These are phyloP conservation scores for Fusarium xyrophilum DNA, from an alignment of 2,329 filamentous ascomycete species.

Conservation along the genomic window DNA sequence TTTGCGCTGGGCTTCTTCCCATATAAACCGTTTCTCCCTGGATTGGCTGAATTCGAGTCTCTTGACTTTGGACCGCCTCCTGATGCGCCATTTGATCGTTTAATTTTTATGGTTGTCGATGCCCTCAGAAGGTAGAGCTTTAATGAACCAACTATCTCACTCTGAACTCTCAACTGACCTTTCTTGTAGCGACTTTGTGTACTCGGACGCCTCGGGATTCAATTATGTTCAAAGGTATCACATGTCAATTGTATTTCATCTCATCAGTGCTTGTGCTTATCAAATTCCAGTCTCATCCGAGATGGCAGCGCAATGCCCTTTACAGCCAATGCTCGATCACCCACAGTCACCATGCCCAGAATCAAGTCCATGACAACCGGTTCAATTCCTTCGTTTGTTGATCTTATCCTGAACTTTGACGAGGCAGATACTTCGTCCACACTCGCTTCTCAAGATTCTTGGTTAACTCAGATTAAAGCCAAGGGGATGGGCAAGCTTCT, in stretches of 20 bases:
- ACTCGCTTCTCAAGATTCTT: slow-evolving; percentile 88
- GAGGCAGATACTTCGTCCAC: slow-evolving; percentile 92
- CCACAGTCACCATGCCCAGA: slow-evolving; percentile 97
- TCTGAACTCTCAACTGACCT: slow-evolving; percentile 33
- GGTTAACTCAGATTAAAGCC: slow-evolving; percentile 90
- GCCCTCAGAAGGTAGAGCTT: slow-evolving; percentile 77
- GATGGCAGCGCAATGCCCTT: slow-evolving; percentile 87
- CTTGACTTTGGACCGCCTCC: slow-evolving; percentile 63
- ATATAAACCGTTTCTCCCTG: slow-evolving; percentile 92
- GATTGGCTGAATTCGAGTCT: slow-evolving; percentile 73
- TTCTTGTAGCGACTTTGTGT: slow-evolving; percentile 84
- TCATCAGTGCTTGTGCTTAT: slow-evolving; percentile 8
- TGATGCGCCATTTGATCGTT: slow-evolving; percentile 78
- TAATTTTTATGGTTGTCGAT: slow-evolving; percentile 98
- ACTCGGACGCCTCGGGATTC: slow-evolving; percentile 80
- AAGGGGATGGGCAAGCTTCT: slow-evolving; percentile 76
- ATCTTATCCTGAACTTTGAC: slow-evolving; percentile 95
- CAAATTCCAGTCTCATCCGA: slow-evolving; percentile 74
- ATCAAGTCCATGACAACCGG: slow-evolving; percentile 97
- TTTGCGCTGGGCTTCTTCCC: slow-evolving; percentile 97
- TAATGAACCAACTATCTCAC: not conserved
- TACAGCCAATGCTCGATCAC: slow-evolving; percentile 93
- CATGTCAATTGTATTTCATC: not conserved
- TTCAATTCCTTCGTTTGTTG: slow-evolving; percentile 96
- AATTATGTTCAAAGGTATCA: slow-evolving; percentile 82